Percentiles rank a stretch among this genome's conserved stretches.
Conservation (phyloP, 2,329 filamentous ascomycete species). For the Neofusicoccum parvum region DNA sequence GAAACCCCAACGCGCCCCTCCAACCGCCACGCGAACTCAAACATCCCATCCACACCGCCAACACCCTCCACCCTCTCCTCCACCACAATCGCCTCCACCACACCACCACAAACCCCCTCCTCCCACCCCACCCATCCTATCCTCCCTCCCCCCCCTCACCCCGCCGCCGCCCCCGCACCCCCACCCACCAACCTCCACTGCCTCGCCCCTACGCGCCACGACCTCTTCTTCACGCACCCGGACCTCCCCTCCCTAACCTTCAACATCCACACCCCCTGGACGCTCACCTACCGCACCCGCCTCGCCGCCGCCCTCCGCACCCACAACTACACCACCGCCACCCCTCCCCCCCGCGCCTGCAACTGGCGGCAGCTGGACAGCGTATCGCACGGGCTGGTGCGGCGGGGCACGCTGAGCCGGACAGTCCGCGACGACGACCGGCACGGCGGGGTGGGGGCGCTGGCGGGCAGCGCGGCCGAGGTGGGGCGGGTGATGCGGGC, state of each 20-base stretch:
- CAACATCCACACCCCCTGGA: slow-evolving; percentile 1
- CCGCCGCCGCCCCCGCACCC: neutral
- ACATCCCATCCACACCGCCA: neutral
- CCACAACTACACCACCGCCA: neutral
- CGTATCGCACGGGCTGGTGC: neutral
- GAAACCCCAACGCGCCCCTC: too few species aligned
- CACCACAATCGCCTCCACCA: neutral
- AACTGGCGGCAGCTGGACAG: neutral
- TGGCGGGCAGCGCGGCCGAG: neutral
- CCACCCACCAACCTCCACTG: neutral
- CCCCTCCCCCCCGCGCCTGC: neutral
- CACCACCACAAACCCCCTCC: neutral
- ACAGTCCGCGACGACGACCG: neutral
- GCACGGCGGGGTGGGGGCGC: neutral
- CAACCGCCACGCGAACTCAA: too few species aligned
- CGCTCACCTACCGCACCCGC: neutral
- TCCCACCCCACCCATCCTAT: neutral
- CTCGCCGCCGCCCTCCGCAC: neutral
- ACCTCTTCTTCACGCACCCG: slow-evolving; percentile 1
- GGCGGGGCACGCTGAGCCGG: neutral
- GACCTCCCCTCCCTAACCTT: neutral
- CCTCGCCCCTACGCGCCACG: neutral
- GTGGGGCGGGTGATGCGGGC: neutral
- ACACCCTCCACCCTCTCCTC: too few species aligned
- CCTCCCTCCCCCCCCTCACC: neutral